Evolutionary conservation across 495 filamentous ascomycete genomes (phyloP).

Genomic region (Achaetomiella virescens): DNA sequence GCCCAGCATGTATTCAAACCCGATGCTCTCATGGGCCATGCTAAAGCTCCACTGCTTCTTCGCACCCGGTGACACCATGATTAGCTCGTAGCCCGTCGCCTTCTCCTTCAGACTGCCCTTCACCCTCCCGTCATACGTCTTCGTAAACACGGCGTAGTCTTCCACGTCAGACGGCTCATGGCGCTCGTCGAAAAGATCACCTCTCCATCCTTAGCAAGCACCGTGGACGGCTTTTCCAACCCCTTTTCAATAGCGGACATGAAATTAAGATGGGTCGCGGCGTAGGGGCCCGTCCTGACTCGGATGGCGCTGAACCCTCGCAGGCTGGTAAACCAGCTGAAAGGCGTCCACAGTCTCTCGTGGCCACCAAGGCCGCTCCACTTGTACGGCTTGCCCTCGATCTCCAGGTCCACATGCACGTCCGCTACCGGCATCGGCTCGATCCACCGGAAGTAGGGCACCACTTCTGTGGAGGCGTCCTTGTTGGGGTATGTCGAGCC

Average conservation of each 20-base stretch:
- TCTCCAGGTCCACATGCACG: not conserved
- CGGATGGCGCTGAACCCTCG: not conserved
- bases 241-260: not conserved
- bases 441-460: slow-evolving; percentile 11
- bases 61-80: not conserved
- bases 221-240: not conserved
- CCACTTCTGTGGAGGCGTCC: slow-evolving; percentile 1
- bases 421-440: slow-evolving; percentile 8
- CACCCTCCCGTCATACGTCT: not conserved
- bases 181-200: not conserved
- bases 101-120: not conserved
- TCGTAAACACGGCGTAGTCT: not conserved
- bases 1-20: too few relatives aligned
- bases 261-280: not conserved
- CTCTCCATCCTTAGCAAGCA: not conserved
- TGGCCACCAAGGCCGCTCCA: slow-evolving; percentile 8
- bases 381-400: slow-evolving; percentile 6
- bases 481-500: slow-evolving; percentile 3
- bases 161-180: not conserved
- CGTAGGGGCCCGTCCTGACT: not conserved
- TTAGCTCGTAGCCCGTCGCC: not conserved
- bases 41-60: not conserved
- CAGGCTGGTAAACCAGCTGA: slow-evolving; percentile 14
- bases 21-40: too few relatives aligned
- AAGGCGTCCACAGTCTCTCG: slow-evolving; percentile 10